Evolutionary conservation across 495 filamentous ascomycete species (phyloP), one percentile per base, ranked within the genome.

Genomic region (Penicillium macrosclerotiorum): DNA sequence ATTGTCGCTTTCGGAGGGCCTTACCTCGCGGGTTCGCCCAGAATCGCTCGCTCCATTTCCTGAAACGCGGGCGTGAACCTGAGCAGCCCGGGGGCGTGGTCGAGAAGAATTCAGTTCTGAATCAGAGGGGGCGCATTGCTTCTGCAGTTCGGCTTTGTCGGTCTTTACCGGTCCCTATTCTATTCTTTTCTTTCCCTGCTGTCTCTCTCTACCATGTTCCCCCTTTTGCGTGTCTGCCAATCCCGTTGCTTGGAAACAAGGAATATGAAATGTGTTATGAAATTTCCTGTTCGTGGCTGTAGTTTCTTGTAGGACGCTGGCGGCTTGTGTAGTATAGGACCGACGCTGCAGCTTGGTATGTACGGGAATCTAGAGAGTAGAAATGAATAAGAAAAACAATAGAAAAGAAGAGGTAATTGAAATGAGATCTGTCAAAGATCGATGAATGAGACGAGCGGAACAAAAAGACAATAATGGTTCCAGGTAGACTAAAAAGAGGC

Each of bases 141-240:
- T 37, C 31, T 47, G 45, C 31, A 32, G 33, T 19, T 42, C 45
- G 45, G 25, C 18, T 43, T 43, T 25, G 3, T 57, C 54, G 47
- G 60, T 65, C 49, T 57, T 50, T 47, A 62, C 52, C 49, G 41
- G 59, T 55, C 23, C 38, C 47, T 55, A 14, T 54, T 41, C 39
- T 42, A n/a, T n/a, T n/a, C n/a, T n/a, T n/a, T n/a, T n/a, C n/a
- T 33, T 34, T 33, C 37, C 37, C 35, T 35, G 34, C 26, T 39
- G 40, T 41, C 26, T n/a, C 24, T 48, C 45, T 31, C 37, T 45
- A 22, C 17, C 17, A 37, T 27, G n/a, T 40, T n/a, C n/a, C n/a
- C n/a, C n/a, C 26, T n/a, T 27, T 14, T 17, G n/a, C 40, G 30
- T 22, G 19, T 31, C 11, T 14, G 16, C 16, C 47, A 42, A 31